These are phyloP conservation scores for Yamadazyma sp. DNA, from an alignment of 805 yeast genomes.

Conservation along the genomic window DNA sequence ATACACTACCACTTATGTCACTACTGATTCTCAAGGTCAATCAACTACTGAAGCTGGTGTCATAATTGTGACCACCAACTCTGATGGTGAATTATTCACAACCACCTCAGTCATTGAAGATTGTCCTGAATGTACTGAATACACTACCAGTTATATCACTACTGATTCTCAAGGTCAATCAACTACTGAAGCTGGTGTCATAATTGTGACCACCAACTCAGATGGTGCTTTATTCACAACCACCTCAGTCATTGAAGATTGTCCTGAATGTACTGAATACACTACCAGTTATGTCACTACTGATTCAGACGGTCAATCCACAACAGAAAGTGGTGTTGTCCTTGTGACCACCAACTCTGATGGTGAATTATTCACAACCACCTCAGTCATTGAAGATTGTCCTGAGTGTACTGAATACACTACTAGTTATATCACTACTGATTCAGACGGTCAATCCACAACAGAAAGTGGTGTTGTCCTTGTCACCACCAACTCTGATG, in stretches of 20 bases:
- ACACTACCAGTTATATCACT: constrained; percentile 14
- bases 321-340: constrained; percentile 13
- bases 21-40: constrained; percentile 11
- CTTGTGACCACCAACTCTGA: constrained; percentile 18
- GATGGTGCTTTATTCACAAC: constrained; percentile 10
- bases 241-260: constrained; percentile 8
- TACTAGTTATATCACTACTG: constrained; percentile 12
- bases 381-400: constrained; percentile 5
- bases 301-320: constrained; percentile 5
- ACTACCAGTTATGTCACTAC: constrained; percentile 11
- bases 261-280: constrained; percentile 8
- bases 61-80: constrained; percentile 18
- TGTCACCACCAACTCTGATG: constrained; percentile 13
- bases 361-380: constrained; percentile 13
- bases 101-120: constrained; percentile 6
- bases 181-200: constrained; percentile 13
- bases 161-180: constrained; percentile 11
- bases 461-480: constrained; percentile 13
- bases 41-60: constrained; percentile 11
- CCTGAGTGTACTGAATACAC: constrained; percentile 11
- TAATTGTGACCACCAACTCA: constrained; percentile 12
- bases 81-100: constrained; percentile 12
- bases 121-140: constrained; percentile 8
- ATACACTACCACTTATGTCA: constrained; percentile 14
- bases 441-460: constrained; percentile 9